Base-by-base conservation (phyloP, 164 flowering plant species). In the Annona cherimola region DNA sequence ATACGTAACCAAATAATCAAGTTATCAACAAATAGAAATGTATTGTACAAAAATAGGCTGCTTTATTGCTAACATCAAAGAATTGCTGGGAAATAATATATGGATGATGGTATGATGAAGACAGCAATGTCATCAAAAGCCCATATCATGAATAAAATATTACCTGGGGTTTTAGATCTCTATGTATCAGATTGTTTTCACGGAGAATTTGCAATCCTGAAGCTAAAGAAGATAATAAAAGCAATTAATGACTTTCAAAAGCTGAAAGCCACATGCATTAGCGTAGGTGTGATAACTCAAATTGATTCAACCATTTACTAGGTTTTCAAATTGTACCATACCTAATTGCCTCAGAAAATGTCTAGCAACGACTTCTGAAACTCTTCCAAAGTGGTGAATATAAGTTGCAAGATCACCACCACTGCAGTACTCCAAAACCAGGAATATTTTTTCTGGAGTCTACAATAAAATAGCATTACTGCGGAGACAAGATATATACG, bases 131-230 rank as follows among this genome's bases (percentile, higher is more conserved):
- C 63, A 61, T 35, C 57, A 44, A 55, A 60, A 61, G 19, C 8
- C 44, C 20, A 19, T 40, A 5, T 45, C 5, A 19, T 61, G 42
- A 46, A 62, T 6, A 72, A 57, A 65, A 72, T 4, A 6, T 18
- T 69, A 84, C 88, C 84, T 85, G 90, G 19, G 90, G 87, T 73
- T 85, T 87, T 57, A 87, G 79, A 81, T 87, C 90, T 78, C 90
- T 78, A 64, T 85, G 88, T 67, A 87, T 85, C 41, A 83, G 84
- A 74, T 84, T 80, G 61, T 85, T 85, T 68, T 83, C 84, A 65
- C 81, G 83, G 71, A 86, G 90, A 46, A 82, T 86, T 76, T 83
- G 83, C 77, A 86, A 79, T 65, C 88, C 90, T 45, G 80, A 77
- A 77, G 88, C 88, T 86, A 81, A 75, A 74, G 6, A 72, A 70